Base-by-base conservation (phyloP, 441 rosid genomes). In the Geranium incanum region DNA sequence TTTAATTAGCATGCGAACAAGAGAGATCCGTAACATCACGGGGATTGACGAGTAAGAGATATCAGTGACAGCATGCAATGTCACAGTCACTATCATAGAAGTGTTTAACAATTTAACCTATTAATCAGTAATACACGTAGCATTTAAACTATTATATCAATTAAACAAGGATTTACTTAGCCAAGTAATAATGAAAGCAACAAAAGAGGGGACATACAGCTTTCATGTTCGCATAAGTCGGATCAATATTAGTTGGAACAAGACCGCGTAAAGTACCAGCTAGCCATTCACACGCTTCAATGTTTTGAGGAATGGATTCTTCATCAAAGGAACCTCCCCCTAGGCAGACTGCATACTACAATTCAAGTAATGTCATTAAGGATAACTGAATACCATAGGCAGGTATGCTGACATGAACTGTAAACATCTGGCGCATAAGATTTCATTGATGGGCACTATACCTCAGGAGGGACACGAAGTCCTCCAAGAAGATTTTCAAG, bases 241-340 rank as follows among this genome's bases (percentile, higher is more conserved):
- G 81, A 79, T 92, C 97, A 81, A 95, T 41, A 77, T 83, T 90
- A 67, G 99, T 97, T 72, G 83, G 88, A 82, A 92, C 86, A 70
- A 92, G 92, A 68, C 88, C 95, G 75, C 67, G 84, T 67, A 89
- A 80, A 76, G 88, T 92, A 86, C 82, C 85, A 74, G 93, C 88
- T 78, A 95, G 82, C 99, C 99, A 95, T 83, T 95, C 99, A 76
- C 99, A 95, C 77, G 97, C 98, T 80, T 91, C 98, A 70, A 92
- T 85, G 76, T 90, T 95, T 80, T 87, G 88, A 74, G 84, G 91
- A 96, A 95, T 92, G 76, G 73, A 88, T 67, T 88, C 90, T 79
- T 95, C 99, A 66, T 92, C 99, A 86, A 95, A 92, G 65, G 93
- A 79, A 76, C 99, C 97, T 68, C 93, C 96, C 36, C 94, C 84